Evolutionary conservation across 441 rosid species (phyloP).

Genomic region (Gossypium lobatum): DNA sequence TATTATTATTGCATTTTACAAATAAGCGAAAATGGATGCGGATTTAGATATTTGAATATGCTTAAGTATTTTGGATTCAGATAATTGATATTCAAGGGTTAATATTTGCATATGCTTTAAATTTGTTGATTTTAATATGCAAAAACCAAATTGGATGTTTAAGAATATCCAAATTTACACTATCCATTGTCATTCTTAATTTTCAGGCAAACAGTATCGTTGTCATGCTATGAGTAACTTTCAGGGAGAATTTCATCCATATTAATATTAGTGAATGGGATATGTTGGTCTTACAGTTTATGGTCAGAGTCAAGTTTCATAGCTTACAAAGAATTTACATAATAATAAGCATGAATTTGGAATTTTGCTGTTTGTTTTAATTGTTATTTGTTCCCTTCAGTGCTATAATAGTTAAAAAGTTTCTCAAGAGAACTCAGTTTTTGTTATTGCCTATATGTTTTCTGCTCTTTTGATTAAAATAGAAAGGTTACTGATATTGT

Average conservation of each 20-base stretch:
- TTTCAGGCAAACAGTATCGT: not conserved
- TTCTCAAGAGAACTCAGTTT: not conserved
- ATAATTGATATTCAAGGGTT: not conserved
- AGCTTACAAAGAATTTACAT: conserved; percentile 3
- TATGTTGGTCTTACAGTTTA: not conserved
- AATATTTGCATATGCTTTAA: not conserved
- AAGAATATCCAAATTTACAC: not conserved
- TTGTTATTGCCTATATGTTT: not conserved
- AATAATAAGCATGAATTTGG: not conserved
- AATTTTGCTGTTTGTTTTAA: not conserved
- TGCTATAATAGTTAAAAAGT: not conserved
- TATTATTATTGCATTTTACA: not conserved
- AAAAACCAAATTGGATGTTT: not conserved
- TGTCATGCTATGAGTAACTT: not conserved
- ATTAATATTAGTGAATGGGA: not conserved
- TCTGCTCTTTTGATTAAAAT: not conserved
- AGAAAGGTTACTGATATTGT: conserved; percentile 20
- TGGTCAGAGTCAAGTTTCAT: not conserved
- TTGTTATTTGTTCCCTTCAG: conserved; percentile 4
- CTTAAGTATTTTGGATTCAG: not conserved
- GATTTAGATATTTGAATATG: not conserved
- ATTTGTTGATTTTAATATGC: not conserved
- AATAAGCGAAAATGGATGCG: not conserved
- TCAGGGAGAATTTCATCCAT: not conserved
- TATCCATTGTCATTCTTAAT: not conserved